Evolutionary conservation across 768 basidiomycete genomes (phyloP).

Genomic region (Suillus subalutaceus): DNA sequence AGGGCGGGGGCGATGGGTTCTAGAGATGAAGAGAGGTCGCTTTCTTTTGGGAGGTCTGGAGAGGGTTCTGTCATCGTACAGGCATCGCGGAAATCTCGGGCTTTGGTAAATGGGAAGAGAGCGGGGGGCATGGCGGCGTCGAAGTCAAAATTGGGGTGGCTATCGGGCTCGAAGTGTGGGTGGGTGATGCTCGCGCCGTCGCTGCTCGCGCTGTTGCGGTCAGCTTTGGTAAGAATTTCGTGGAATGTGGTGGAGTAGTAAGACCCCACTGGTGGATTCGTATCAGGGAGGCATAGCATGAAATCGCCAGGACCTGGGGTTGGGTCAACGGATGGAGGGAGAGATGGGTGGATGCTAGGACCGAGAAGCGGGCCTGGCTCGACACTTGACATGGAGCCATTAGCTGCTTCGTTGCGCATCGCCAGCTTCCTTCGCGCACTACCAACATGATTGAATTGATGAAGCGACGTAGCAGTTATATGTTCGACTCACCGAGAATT

Average conservation of each 20-base stretch:
- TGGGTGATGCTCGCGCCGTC: neutral
- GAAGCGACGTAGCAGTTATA: neutral
- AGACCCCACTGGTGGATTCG: neutral
- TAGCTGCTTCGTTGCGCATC: neutral
- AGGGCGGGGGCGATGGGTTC: constrained; percentile 1
- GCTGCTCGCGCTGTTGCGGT: neutral
- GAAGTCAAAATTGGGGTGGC: neutral
- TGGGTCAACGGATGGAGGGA: neutral
- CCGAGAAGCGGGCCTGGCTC: neutral
- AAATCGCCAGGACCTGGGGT: constrained; percentile 2
- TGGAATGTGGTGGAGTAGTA: constrained; percentile 6
- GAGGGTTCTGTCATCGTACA: neutral
- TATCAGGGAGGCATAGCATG: constrained; percentile 2
- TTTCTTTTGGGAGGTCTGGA: neutral
- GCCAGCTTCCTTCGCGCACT: constrained; percentile 7
- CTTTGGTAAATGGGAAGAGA: neutral
- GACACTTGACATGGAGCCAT: neutral
- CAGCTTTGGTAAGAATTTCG: constrained; percentile 2
- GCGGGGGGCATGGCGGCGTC: neutral
- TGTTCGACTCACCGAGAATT: constrained; percentile 6
- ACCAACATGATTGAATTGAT: neutral
- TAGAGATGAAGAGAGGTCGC: neutral
- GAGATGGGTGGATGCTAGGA: neutral
- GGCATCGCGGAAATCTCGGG: neutral
- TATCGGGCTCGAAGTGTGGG: neutral